Percentiles rank a stretch among this genome's conserved stretches.
phyloP scores from a whole-genome alignment of 768 basidiomycete species.

The Pisolithus tinctorius region DNA sequence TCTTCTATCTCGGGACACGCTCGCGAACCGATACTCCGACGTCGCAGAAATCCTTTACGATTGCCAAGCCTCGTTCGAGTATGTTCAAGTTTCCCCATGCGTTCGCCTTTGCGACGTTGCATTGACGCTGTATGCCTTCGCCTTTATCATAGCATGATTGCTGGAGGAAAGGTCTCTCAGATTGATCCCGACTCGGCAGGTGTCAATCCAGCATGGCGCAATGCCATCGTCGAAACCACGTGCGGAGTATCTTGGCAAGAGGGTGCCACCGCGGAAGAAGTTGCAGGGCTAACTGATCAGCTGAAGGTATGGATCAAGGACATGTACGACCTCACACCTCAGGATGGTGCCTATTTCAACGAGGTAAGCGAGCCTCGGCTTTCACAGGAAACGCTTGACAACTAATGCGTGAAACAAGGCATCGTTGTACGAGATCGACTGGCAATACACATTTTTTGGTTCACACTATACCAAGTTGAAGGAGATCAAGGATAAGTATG shows the following conservation, averaged over 20 bases:
- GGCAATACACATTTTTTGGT: slow-evolving; percentile 41
- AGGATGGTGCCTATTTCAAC: slow-evolving; percentile 40
- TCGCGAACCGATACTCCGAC: slow-evolving; percentile 15
- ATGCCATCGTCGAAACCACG: slow-evolving; percentile 28
- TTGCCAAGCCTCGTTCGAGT: not conserved
- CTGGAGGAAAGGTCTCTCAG: slow-evolving; percentile 35
- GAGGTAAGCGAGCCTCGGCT: slow-evolving; percentile 28
- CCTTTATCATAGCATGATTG: slow-evolving; percentile 28
- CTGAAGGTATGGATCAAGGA: slow-evolving; percentile 4
- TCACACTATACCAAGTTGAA: slow-evolving; percentile 34
- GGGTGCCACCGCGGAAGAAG: slow-evolving; percentile 6
- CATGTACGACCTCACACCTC: slow-evolving; percentile 23
- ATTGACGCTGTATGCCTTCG: not conserved
- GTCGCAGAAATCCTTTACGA: slow-evolving; percentile 18
- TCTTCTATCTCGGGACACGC: slow-evolving; percentile 25
- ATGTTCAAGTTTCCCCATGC: slow-evolving; percentile 4
- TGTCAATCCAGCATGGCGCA: slow-evolving; percentile 40
- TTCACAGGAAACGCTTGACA: not conserved
- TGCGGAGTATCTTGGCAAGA: slow-evolving; percentile 17
- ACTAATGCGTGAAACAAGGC: slow-evolving; percentile 26
- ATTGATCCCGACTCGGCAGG: slow-evolving; percentile 32
- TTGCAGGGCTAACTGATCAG: slow-evolving; percentile 7
- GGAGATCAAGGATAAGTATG: slow-evolving; percentile 39
- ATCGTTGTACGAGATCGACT: slow-evolving; percentile 35
- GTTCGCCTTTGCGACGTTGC: not conserved